phyloP scores from a whole-genome alignment of 2,329 filamentous ascomycete species.

The Aspergillus brunneoviolaceus region DNA sequence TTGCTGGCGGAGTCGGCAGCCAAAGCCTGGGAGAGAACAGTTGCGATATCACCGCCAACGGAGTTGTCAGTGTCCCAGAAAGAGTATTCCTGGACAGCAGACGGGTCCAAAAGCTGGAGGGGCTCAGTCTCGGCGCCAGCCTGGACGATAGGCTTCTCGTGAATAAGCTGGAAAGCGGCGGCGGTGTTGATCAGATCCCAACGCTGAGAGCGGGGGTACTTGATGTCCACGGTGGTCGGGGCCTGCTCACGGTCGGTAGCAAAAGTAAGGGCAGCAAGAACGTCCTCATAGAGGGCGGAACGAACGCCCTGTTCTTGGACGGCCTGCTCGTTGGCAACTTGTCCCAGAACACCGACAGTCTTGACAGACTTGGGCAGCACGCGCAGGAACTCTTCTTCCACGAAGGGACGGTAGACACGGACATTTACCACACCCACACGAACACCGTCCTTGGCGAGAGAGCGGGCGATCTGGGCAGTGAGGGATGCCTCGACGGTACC shows the following conservation, averaged over 20 bases:
- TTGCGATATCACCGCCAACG: slow-evolving; percentile 62
- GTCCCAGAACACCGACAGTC: slow-evolving; percentile 81
- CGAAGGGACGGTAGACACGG: slow-evolving; percentile 89
- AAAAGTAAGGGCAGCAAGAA: slow-evolving; percentile 81
- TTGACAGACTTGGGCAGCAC: slow-evolving; percentile 72
- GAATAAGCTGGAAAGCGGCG: slow-evolving; percentile 47
- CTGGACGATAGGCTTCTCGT: slow-evolving; percentile 42
- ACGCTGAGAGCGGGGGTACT: slow-evolving; percentile 74
- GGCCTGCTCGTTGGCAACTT: slow-evolving; percentile 72
- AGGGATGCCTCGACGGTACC: slow-evolving; percentile 88
- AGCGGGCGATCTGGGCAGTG: slow-evolving; percentile 73
- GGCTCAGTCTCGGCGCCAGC: slow-evolving; percentile 39
- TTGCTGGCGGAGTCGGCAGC: slow-evolving; percentile 62
- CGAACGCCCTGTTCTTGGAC: slow-evolving; percentile 73
- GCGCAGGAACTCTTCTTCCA: slow-evolving; percentile 89
- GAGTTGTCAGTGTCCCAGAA: slow-evolving; percentile 92
- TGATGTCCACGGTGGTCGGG: slow-evolving; percentile 75
- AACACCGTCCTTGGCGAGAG: slow-evolving; percentile 69
- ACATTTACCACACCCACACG: slow-evolving; percentile 88
- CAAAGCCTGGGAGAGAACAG: slow-evolving; percentile 59
- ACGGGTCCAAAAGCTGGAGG: slow-evolving; percentile 55
- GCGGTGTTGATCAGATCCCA: slow-evolving; percentile 56
- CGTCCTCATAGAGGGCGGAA: slow-evolving; percentile 89
- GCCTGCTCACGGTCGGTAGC: slow-evolving; percentile 63
- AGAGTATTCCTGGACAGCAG: slow-evolving; percentile 74